These are phyloP conservation scores for Antitrichia curtipendula DNA, from an alignment of 225 moss, liverwort and hornwort species.

Conservation along the genomic window DNA sequence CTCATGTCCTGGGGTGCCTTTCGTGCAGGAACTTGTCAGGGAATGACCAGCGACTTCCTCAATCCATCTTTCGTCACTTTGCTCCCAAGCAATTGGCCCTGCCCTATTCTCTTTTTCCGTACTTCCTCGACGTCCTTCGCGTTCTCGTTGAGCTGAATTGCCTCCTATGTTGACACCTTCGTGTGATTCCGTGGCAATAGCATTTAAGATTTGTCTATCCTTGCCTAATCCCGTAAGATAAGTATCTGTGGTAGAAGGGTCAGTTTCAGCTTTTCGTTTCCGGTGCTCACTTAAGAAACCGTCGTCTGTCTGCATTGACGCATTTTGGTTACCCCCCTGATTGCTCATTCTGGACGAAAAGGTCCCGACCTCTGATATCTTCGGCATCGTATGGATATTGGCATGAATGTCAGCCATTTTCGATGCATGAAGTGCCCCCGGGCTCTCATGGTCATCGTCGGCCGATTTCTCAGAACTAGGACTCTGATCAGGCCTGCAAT, in stretches of 20 bases:
- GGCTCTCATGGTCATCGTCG: conserved; percentile 14
- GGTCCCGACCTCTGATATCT: background rate
- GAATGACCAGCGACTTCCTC: conserved; percentile 21
- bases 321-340: background rate
- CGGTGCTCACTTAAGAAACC: conserved; percentile 2
- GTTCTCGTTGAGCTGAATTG: conserved; percentile 1
- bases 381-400: background rate
- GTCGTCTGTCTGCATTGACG: background rate
- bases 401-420: background rate
- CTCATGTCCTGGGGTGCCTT: conserved; percentile 26
- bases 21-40: conserved; percentile 6
- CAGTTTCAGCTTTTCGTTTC: conserved; percentile 45
- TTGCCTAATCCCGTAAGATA: conserved; percentile 6
- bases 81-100: conserved; percentile 15
- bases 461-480: conserved; percentile 29
- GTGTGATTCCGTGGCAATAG: conserved; percentile 1
- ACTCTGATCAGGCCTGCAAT: background rate
- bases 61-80: conserved; percentile 11
- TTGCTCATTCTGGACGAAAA: background rate
- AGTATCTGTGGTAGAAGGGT: conserved; percentile 36
- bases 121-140: conserved; percentile 3
- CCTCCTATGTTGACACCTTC: conserved; percentile 1
- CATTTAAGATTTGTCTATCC: background rate
- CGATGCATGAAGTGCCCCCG: background rate
- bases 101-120: background rate